Conservation (phyloP, 345 rosid genomes). For the Salix udensis region DNA sequence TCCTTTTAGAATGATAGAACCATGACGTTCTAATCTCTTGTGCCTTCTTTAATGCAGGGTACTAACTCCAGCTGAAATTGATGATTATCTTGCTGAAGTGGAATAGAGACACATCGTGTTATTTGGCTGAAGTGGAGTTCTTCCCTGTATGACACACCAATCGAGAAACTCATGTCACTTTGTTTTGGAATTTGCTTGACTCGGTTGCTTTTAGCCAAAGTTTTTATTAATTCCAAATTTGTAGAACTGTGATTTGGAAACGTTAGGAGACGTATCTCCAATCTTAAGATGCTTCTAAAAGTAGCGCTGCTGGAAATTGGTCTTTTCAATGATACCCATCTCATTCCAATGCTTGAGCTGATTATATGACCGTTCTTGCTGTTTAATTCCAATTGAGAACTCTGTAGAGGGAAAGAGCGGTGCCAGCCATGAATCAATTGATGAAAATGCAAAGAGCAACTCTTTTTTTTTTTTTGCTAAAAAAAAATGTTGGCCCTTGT, state of each 20-base stretch:
- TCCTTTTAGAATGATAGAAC: not conserved
- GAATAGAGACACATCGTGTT: conserved; percentile 34
- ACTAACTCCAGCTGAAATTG: conserved; percentile 72
- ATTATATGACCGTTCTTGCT: not conserved
- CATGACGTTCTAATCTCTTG: not conserved
- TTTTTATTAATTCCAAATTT: not conserved
- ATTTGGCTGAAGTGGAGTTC: not conserved
- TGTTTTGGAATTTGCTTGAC: not conserved
- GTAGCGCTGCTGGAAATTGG: not conserved
- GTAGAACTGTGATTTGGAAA: not conserved
- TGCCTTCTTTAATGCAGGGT: conserved; percentile 43
- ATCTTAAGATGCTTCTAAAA: not conserved
- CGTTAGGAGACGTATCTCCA: not conserved
- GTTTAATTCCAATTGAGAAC: not conserved
- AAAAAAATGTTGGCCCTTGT: not conserved
- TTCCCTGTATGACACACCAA: not conserved
- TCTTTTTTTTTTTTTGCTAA: too few relatives aligned
- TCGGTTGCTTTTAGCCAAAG: not conserved
- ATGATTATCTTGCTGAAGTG: conserved; percentile 54
- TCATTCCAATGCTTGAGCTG: not conserved
- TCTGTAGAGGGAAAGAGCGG: not conserved
- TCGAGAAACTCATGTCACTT: not conserved
- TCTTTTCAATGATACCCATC: not conserved
- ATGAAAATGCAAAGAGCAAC: too few relatives aligned
- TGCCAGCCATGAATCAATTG: too few relatives aligned